These are phyloP conservation scores for Helicocarpus griseus DNA, from an alignment of 2,329 filamentous ascomycete species.

Conservation along the genomic window DNA sequence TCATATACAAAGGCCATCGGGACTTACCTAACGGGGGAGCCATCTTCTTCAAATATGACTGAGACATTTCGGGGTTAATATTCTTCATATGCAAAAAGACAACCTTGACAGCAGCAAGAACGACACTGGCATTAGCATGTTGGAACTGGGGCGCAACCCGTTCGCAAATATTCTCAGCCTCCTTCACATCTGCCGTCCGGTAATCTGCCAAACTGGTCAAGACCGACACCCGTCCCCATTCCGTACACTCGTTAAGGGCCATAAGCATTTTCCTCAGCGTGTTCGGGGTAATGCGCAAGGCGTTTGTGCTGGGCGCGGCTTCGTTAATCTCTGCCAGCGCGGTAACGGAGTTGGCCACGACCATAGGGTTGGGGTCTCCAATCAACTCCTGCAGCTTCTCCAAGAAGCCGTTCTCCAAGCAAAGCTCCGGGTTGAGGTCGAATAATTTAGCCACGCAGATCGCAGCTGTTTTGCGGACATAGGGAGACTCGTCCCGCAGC, in stretches of 20 bases:
- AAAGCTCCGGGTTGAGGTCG: conserved; percentile 84
- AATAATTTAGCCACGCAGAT: conserved; percentile 98
- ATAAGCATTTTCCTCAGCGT: conserved; percentile 92
- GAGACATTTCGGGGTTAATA: conserved; percentile 65
- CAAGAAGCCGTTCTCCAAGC: conserved; percentile 92
- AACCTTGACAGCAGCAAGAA: conserved; percentile 92
- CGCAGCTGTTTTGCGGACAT: conserved; percentile 94
- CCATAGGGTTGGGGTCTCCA: conserved; percentile 96
- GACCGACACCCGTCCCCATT: conserved; percentile 95
- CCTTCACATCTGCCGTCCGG: conserved; percentile 75
- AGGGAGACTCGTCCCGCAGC: conserved; percentile 90
- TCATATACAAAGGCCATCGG: not conserved
- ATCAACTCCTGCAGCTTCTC: conserved; percentile 92
- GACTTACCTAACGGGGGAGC: conserved; percentile 75
- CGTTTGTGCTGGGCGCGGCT: conserved; percentile 79
- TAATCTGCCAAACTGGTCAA: conserved; percentile 84
- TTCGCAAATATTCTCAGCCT: conserved; percentile 97
- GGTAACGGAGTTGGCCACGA: conserved; percentile 94
- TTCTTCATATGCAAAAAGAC: conserved; percentile 94
- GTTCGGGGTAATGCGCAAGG: conserved; percentile 68
- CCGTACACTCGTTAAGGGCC: conserved; percentile 94
- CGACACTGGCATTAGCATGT: conserved; percentile 94
- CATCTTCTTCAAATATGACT: conserved; percentile 96
- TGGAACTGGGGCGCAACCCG: conserved; percentile 94
- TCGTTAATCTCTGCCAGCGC: conserved; percentile 87